Evolutionary conservation across 257 asterid genomes (phyloP), one percentile per base, ranked within the genome.

Genomic region (Przewalskia tangutica): DNA sequence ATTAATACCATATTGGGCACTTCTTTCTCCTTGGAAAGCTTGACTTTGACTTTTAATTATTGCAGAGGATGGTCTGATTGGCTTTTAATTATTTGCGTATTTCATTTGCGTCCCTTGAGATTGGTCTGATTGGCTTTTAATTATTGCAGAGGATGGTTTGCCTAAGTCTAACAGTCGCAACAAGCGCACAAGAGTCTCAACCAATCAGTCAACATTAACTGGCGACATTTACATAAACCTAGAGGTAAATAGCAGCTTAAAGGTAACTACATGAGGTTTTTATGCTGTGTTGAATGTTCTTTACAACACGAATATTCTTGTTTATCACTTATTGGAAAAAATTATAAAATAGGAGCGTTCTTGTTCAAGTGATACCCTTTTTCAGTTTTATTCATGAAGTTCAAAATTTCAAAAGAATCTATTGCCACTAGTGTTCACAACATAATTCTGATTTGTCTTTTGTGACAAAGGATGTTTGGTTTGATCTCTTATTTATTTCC

Each of bases 181-280:
- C 84, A 91, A 86, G 90, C 94, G 93, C 42, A 86, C 92, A 87
- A 91, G 91, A 88, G 83, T 76, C 76, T 76, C 86, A 60, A 6
- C 92, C n/a, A 84, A 87, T 84, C 92, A 83, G 78, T 81, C 93
- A 84, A 77, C 88, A 65, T 86, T 87, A 60, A 87, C 89, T 56
- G 87, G 91, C 11, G 93, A 87, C 60, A 81, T 80, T 73, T 90
- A 84, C 81, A 89, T 93, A 67, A 96, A 89, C 85, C 87, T 92
- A 67, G 98, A 93, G 84, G 92, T 88, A 84, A 75, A 87, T 73
- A 84, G 89, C 88, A 92, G 88, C 73, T 82, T 92, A 36, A 78
- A 5, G 94, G 99, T 95, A 88, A 83, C 44, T 50, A 64, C 53
- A 11, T 16, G 20, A 27, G 58, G 62, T 63, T 86, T 63, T 18